Evolutionary conservation across 495 filamentous ascomycete species (phyloP), one percentile per base, ranked within the genome.

Genomic region (Podospora pseudoanserina): DNA sequence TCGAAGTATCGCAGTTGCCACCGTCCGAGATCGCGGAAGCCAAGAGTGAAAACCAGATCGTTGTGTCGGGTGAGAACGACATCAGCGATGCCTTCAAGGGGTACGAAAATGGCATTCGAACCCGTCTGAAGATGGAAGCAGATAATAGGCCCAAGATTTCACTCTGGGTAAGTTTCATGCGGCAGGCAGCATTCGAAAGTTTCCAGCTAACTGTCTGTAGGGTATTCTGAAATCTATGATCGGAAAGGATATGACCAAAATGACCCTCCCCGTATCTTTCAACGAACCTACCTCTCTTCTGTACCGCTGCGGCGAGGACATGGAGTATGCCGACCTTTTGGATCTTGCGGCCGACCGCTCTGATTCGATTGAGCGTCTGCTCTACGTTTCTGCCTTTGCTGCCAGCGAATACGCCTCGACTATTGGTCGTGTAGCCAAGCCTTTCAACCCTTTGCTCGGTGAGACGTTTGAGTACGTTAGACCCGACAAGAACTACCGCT

Each of bases 191-290:
- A 27, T 23, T 23, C 23, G 23, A 32, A 16, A 19, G 15, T 30
- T 20, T 27, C 5, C 69, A 20, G 28, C 80, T 80, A 68, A 83
- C 28, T 15, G 20, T 34, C 54, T 19, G 23, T 65, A 98, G 94
- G 89, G 90, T 67, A 97, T 99, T 69, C 80, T 99, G 61, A 98
- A 98, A 83, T 99, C 95, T 55, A 99, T 99, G 95, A 97, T 99
- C 73, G 95, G 95, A 66, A 99, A 98, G 77, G 95, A 99, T 76
- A 98, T 99, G 95, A 99, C 95, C 20, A 97, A 93, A 81, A 98
- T 99, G 95, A 99, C 95, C 2, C 84, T 99, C 4, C 95, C 95
- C 0, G 95, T 99, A 5, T 97, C 95, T 13, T 99, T 99, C 82
- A 99, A 99, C 77, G 95, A 99, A 79, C 96, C 96, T 15, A 99